A percentile compares a stretch with the other conserved stretches of the same genome.
phyloP scores from a whole-genome alignment of 352 stramenopile genomes.

The Phytophthora crassamura region DNA sequence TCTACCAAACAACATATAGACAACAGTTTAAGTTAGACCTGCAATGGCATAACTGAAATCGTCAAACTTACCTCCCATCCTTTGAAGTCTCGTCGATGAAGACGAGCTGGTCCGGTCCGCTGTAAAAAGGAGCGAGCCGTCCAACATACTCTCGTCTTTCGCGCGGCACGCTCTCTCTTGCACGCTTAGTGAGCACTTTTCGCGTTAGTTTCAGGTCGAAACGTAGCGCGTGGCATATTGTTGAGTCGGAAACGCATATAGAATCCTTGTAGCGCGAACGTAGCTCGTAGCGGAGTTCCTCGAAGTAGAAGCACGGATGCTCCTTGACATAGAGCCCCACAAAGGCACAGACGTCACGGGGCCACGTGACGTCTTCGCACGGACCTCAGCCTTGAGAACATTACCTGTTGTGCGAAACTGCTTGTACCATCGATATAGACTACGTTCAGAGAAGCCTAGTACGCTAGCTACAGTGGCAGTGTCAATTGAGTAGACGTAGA shows the following conservation, averaged over 20 bases:
- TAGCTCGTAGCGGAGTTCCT: slow-evolving; percentile 20
- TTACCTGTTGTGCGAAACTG: not conserved
- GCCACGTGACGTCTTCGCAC: not conserved
- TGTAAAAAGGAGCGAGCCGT: slow-evolving; percentile 14
- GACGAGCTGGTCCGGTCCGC: slow-evolving; percentile 5
- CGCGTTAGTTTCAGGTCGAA: slow-evolving; percentile 25
- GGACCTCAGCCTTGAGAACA: not conserved
- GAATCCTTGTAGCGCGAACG: not conserved
- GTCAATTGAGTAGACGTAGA: too few species aligned
- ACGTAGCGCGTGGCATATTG: slow-evolving; percentile 25
- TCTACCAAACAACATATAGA: too few species aligned
- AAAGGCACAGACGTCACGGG: slow-evolving; percentile 1
- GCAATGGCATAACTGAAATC: not conserved
- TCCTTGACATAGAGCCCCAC: slow-evolving; percentile 6
- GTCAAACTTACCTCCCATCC: not conserved
- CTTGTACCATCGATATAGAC: too few species aligned
- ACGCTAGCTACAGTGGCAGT: too few species aligned
- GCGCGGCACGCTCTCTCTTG: slow-evolving; percentile 1
- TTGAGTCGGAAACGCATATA: slow-evolving; percentile 11
- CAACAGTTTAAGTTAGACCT: too few species aligned
- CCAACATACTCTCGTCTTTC: slow-evolving; percentile 1
- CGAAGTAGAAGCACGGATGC: slow-evolving; percentile 35
- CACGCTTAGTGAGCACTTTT: slow-evolving; percentile 26
- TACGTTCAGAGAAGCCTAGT: too few species aligned
- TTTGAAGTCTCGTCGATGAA: slow-evolving; percentile 11